A percentile compares a stretch with the other conserved stretches of the same genome.
Conservation (phyloP, 768 basidiomycete genomes). For the Russula earlei region DNA sequence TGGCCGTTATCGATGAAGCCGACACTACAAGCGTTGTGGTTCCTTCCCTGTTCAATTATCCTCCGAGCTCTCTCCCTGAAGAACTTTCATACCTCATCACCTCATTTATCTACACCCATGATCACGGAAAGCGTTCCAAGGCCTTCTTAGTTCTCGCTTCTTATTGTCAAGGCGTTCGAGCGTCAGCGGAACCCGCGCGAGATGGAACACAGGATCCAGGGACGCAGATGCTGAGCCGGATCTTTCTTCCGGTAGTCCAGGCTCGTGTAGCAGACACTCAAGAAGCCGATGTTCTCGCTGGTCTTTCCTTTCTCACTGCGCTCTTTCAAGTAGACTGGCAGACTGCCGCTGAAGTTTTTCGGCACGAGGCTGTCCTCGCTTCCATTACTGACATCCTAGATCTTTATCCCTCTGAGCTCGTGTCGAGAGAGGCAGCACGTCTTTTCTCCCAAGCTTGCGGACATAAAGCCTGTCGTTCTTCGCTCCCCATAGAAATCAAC, state of each 20-base stretch:
- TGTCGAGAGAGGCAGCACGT: constrained; percentile 57
- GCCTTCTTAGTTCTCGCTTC: constrained; percentile 62
- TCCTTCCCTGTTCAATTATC: not conserved
- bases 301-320: constrained; percentile 61
- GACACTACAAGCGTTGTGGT: not conserved
- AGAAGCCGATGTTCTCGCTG: constrained; percentile 42
- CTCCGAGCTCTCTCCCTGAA: constrained; percentile 16
- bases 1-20: constrained; percentile 10
- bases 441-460: constrained; percentile 69
- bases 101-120: constrained; percentile 13
- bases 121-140: constrained; percentile 40
- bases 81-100: constrained; percentile 17
- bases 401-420: constrained; percentile 37
- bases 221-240: constrained; percentile 39
- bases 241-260: constrained; percentile 43
- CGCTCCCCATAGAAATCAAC: constrained; percentile 45
- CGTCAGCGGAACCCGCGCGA: constrained; percentile 28
- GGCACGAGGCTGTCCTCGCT: constrained; percentile 52
- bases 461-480: constrained; percentile 58
- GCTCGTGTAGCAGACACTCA: constrained; percentile 46
- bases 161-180: constrained; percentile 52
- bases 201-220: constrained; percentile 34
- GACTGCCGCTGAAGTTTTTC: constrained; percentile 56
- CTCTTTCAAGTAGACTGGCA: constrained; percentile 77
- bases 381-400: constrained; percentile 64